Evolutionary conservation across 139 green algal species (phyloP), one percentile per base, ranked within the genome.

Genomic region (Closterium sp.): DNA sequence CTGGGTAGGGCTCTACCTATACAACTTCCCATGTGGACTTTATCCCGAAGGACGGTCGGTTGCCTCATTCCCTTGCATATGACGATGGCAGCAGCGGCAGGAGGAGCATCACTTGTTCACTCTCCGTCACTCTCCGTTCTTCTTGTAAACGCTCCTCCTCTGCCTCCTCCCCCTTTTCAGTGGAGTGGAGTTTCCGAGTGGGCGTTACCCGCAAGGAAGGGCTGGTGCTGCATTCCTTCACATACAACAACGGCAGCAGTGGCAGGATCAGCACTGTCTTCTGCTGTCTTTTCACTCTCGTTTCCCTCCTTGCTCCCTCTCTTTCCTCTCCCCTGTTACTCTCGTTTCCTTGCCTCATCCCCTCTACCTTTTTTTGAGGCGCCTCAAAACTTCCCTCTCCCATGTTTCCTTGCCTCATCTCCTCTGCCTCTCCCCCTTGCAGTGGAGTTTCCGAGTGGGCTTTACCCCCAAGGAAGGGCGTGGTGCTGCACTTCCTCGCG

Each of bases 401-500:
- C 84, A 4, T 6, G 0, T 34, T 21, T n/a, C n/a, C n/a, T n/a
- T n/a, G n/a, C n/a, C n/a, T n/a, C n/a, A n/a, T n/a, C 19, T 34
- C 16, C 25, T 19, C 84, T 25, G 10, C 16, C 33, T 19, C 16
- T 66, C 16, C 16, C 25, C 4, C 84, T 30, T 97, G 90, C 96
- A 97, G 90, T 99, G 97, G 97, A 91, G 93, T 36, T 94, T 99
- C 89, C 94, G 96, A 1, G 64, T 99, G 12, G 96, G 97, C n/a
- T 99, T 98, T 94, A 98, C 97, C 85, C 94, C 95, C n/a, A 93
- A 97, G 4, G 97, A 99, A 95, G n/a, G 97, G 97, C 4, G 95
- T 99, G 31, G 96, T 98, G 87, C 95, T 99, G 55, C 96, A 99
- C 94, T 92, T 32, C 9, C 30, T 94, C 25, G 85, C 34, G 3